Percentiles rank a stretch among this genome's conserved stretches.
Conservation (phyloP, 305 asterid genomes). For the Vinca major region DNA sequence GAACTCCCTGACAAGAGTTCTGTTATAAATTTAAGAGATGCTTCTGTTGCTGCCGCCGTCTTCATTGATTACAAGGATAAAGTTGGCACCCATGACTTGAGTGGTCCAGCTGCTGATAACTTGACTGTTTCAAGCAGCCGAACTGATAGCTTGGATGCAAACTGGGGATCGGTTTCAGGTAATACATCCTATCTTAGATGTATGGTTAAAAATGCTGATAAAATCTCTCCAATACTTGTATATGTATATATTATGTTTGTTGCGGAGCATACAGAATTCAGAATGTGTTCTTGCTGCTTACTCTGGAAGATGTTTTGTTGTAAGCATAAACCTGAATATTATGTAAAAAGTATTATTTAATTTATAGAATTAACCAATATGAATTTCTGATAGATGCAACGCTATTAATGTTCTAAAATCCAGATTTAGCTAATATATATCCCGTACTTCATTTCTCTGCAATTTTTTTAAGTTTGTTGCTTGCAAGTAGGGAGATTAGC, state of each 20-base stretch:
- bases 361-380: background rate
- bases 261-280: background rate
- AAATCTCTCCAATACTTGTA: background rate
- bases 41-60: slow-evolving; percentile 22
- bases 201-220: background rate
- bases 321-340: background rate
- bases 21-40: slow-evolving; percentile 15
- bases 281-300: background rate
- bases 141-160: slow-evolving; percentile 63
- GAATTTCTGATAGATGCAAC: background rate
- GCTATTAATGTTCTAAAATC: background rate
- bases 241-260: background rate
- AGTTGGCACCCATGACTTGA: slow-evolving; percentile 24
- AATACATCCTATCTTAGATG: slow-evolving; percentile 8
- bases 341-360: background rate
- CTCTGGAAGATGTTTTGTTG: background rate
- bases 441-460: background rate
- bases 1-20: slow-evolving; percentile 20
- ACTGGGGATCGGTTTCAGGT: slow-evolving; percentile 88
- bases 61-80: slow-evolving; percentile 31
- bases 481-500: background rate
- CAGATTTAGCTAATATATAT: background rate
- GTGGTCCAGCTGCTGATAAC: slow-evolving; percentile 26
- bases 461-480: background rate
- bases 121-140: slow-evolving; percentile 37